Evolutionary conservation across 257 asterid genomes (phyloP).

Genomic region (Solanum medicagineum): DNA sequence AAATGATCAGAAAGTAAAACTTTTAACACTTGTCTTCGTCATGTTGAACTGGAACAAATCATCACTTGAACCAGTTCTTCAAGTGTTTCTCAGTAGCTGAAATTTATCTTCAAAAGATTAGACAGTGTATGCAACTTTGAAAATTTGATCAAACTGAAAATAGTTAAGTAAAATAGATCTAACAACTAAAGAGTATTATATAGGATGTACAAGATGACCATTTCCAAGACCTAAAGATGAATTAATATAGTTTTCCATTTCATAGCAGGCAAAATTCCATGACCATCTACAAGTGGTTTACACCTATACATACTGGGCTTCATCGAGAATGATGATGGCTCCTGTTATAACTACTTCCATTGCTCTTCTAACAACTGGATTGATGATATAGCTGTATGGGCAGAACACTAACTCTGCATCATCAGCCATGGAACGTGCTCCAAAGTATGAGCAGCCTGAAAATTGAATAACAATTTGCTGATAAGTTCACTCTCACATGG

Average conservation of each 20-base stretch:
- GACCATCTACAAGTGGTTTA: not conserved
- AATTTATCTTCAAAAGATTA: not conserved
- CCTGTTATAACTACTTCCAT: constrained; percentile 75
- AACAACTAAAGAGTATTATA: not conserved
- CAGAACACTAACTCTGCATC: constrained; percentile 89
- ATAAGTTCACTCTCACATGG: not conserved
- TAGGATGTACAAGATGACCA: not conserved
- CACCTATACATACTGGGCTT: constrained; percentile 76
- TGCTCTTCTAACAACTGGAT: constrained; percentile 71
- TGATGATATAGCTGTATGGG: constrained; percentile 84
- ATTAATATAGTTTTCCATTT: not conserved
- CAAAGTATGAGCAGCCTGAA: constrained; percentile 94
- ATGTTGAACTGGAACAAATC: not conserved
- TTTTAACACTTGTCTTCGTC: not conserved
- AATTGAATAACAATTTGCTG: constrained; percentile 17
- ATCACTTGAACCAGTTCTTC: not conserved
- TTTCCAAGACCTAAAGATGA: not conserved
- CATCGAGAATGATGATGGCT: constrained; percentile 81
- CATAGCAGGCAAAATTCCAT: not conserved
- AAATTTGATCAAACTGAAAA: not conserved
- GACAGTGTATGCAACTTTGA: not conserved
- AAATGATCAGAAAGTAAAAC: not conserved
- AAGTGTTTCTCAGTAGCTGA: not conserved
- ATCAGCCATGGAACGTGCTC: constrained; percentile 70
- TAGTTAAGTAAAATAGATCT: not conserved